Evolutionary conservation across 139 green algal genomes (phyloP).

Genomic region (Trebouxia sp.): DNA sequence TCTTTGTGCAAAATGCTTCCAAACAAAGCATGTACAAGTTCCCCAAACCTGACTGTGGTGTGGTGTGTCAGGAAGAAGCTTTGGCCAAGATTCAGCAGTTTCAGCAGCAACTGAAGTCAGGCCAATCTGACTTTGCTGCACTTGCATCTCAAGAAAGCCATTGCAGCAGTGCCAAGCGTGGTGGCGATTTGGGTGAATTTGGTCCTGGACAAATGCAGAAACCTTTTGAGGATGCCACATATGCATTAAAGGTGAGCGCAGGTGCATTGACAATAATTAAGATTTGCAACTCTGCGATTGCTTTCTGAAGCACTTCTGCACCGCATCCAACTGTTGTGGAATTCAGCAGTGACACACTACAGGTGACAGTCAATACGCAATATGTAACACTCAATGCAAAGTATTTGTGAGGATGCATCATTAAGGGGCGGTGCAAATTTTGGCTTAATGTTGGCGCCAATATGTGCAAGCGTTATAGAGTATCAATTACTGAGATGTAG

Average conservation of each 20-base stretch:
- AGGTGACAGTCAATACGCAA: neutral
- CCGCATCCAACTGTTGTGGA: neutral
- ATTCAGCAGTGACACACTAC: neutral
- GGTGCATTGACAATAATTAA: neutral
- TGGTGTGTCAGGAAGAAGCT: conserved; percentile 68
- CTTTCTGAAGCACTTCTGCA: neutral
- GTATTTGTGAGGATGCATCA: too few relatives aligned
- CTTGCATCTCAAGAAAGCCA: conserved; percentile 78
- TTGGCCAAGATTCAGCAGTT: conserved; percentile 70
- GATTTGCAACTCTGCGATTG: neutral
- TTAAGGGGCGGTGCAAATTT: too few relatives aligned
- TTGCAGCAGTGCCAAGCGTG: conserved; percentile 76
- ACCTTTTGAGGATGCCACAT: conserved; percentile 80
- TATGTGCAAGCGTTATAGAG: too few relatives aligned
- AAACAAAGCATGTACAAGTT: too few relatives aligned
- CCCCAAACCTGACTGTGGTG: neutral
- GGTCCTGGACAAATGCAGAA: conserved; percentile 85
- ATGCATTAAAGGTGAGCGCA: conserved; percentile 48
- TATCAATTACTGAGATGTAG: too few relatives aligned
- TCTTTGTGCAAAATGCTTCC: too few relatives aligned
- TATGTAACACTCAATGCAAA: neutral
- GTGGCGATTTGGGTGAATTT: conserved; percentile 87
- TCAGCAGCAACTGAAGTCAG: conserved; percentile 56
- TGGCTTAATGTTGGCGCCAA: too few relatives aligned
- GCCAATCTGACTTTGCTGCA: conserved; percentile 61